phyloP scores from a whole-genome alignment of 2,329 filamentous ascomycete genomes.

The Arthrobotrys musiformis region DNA sequence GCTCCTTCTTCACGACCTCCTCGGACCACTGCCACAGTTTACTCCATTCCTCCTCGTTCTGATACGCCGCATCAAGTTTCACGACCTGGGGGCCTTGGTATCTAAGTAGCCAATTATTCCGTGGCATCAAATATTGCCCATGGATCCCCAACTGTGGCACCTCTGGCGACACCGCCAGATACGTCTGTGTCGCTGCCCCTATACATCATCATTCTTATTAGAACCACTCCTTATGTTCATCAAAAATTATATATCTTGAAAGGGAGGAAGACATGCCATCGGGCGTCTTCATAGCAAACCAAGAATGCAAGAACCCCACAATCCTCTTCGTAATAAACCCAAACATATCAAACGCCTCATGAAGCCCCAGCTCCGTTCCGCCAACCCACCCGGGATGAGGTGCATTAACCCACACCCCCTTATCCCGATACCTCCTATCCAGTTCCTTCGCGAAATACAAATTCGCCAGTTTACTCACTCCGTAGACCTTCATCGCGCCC shows the following conservation, averaged over 20 bases:
- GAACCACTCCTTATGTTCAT: conserved; percentile 6
- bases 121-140: conserved; percentile 55
- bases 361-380: conserved; percentile 31
- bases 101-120: conserved; percentile 49
- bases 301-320: not conserved
- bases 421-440: conserved; percentile 72
- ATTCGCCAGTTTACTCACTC: conserved; percentile 67
- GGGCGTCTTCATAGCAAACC: conserved; percentile 22
- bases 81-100: conserved; percentile 46
- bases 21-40: conserved; percentile 58
- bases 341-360: conserved; percentile 31
- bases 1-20: conserved; percentile 39
- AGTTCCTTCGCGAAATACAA: conserved; percentile 64
- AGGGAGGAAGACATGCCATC: conserved; percentile 14
- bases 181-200: conserved; percentile 57
- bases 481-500: conserved; percentile 63
- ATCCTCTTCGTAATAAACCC: conserved; percentile 2
- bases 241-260: too few species aligned
- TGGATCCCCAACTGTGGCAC: conserved; percentile 54
- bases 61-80: conserved; percentile 41
- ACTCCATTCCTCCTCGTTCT: conserved; percentile 54
- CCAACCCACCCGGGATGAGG: conserved; percentile 56
- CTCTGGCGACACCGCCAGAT: conserved; percentile 42
- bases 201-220: conserved; percentile 10
- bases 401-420: conserved; percentile 60